Base-by-base conservation (phyloP, 768 basidiomycete genomes). In the Lepiota subincarnata region DNA sequence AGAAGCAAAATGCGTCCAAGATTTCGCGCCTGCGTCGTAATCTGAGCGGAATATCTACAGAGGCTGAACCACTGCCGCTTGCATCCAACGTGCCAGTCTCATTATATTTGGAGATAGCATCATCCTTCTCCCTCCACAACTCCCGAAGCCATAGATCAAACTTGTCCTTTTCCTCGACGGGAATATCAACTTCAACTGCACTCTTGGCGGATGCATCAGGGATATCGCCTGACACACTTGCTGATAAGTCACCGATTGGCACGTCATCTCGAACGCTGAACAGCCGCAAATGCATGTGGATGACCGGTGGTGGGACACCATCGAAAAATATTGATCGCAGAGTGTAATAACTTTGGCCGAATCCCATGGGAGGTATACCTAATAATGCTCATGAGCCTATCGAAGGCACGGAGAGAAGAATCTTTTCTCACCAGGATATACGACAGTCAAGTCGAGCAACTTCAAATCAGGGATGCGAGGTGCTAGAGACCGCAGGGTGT, bases 261-360 rank as follows among this genome's bases (percentile, higher is more conserved):
- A 92, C 74, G 28, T 82, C 80, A 19, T 65, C 66, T 13, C 76
- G 71, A 12, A 92, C 87, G 56, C 87, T 74, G 65, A 89, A 92
- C 59, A 87, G 71, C 43, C 92, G 83, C 38, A 98, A 66, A 66
- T 98, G 96, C 61, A 98, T 78, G 69, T 96, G 90, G 35, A 99
- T 78, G 6, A 76, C 71, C 0, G 95, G 96, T 1, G 96, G 94
- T 2, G 94, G 78, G 3, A 92, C 71, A 2, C 88, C 79, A 57
- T 86, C 77, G 53, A 87, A 76, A 70, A 96, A 97, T 56, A 97
- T 86, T 6, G 93, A 94, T 38, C 88, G 83, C 37, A 98, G 72
- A 38, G 92, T 94, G 68, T 96, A 98, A 66, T 86, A 91, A 19
- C 82, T 79, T 68, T 97, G 94, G 0, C 93, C 93, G 62, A 89